Conservation (phyloP, 495 filamentous ascomycete genomes). For the Podospora fimiseda region DNA sequence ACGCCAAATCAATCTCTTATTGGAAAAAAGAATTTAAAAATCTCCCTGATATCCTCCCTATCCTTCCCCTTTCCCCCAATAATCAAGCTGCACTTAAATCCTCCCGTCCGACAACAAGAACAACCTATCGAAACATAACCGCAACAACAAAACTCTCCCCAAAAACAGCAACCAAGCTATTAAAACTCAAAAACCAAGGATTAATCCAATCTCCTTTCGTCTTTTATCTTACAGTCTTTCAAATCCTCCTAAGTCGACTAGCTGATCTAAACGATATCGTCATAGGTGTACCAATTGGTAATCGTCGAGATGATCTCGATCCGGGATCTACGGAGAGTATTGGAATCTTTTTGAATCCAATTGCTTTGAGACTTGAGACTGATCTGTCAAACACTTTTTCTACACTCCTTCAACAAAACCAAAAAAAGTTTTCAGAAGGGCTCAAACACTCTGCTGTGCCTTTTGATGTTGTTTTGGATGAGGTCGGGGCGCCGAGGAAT, state of each 20-base stretch:
- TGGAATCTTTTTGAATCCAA: constrained; percentile 20
- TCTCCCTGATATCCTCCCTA: constrained; percentile 27
- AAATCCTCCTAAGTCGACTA: constrained; percentile 17
- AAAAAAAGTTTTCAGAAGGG: neutral
- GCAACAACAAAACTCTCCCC: neutral
- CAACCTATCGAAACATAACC: constrained; percentile 6
- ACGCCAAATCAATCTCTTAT: constrained; percentile 17
- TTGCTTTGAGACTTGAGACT: constrained; percentile 15
- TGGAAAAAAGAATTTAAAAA: constrained; percentile 31
- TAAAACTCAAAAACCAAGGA: constrained; percentile 4
- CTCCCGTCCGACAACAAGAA: constrained; percentile 5
- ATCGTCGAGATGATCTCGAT: constrained; percentile 15
- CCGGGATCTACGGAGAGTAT: constrained; percentile 6
- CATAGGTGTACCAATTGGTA: constrained; percentile 42
- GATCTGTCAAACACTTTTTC: constrained; percentile 9
- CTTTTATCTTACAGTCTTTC: constrained; percentile 20
- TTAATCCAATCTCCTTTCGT: constrained; percentile 13
- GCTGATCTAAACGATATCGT: constrained; percentile 26
- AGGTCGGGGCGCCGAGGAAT: constrained; percentile 20
- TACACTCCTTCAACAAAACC: neutral
- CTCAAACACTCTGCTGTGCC: constrained; percentile 17
- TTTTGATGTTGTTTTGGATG: constrained; percentile 26
- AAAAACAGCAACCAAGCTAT: neutral
- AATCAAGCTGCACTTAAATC: constrained; percentile 6
- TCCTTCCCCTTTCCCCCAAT: constrained; percentile 21